Base-by-base conservation (phyloP, 139 green algal species). In the Trebouxia sp. region DNA sequence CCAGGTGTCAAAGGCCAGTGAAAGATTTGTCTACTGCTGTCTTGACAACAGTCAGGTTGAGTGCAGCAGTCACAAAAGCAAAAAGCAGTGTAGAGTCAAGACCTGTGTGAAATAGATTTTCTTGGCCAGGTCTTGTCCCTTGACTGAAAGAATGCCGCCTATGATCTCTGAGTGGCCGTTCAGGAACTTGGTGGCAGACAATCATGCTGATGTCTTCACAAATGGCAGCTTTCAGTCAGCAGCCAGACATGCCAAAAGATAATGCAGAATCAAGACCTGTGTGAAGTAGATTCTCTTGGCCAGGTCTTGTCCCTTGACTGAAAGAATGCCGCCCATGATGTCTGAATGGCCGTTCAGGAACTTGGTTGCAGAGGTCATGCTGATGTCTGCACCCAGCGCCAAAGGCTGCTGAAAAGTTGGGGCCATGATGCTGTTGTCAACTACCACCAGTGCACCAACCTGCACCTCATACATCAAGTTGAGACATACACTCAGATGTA, bases 201-300 rank as follows among this genome's bases (percentile, higher is more conserved):
- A 92, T 97, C 97, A 99, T 99, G 83, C 84, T 88, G 83, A 99
- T n/a, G n/a, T n/a, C n/a, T n/a, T n/a, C n/a, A n/a, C n/a, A n/a
- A n/a, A n/a, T n/a, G n/a, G n/a, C n/a, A n/a, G n/a, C n/a, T n/a
- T n/a, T n/a, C n/a, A n/a, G n/a, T n/a, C n/a, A n/a, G n/a, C n/a
- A n/a, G n/a, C n/a, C n/a, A n/a, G n/a, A n/a, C n/a, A n/a, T n/a
- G n/a, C n/a, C n/a, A n/a, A n/a, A n/a, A n/a, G n/a, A n/a, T n/a
- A n/a, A n/a, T n/a, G n/a, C n/a, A n/a, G n/a, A n/a, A n/a, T 26
- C 47, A 53, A 6, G 47, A 92, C 90, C 88, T 94, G 92, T 76
- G 93, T 53, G 84, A 98, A 98, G 86, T 97, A 97, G 0, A 98
- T 41, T 22, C 82, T 66, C 65, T 96, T 88, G 12, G 90, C 95